A percentile compares a stretch with the other conserved stretches of the same genome.
phyloP scores from a whole-genome alignment of 2,329 filamentous ascomycete genomes.

The Trichoderma guizhouense region DNA sequence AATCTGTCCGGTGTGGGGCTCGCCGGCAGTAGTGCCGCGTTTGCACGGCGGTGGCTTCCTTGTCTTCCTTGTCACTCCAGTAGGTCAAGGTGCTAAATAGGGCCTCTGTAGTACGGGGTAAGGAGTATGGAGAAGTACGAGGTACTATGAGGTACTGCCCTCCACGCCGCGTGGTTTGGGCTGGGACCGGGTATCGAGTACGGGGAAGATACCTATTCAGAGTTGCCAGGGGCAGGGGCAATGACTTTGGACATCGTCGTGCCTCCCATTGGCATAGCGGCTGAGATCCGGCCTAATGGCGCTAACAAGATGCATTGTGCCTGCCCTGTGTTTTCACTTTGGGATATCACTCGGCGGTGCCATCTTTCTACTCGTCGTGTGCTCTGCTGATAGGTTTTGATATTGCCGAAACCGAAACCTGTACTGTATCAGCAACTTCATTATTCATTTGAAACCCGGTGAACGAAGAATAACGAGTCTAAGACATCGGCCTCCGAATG shows the following conservation, averaged over 20 bases:
- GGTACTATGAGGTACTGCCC: not conserved
- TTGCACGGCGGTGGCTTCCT: constrained; percentile 13
- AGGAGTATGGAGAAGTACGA: not conserved
- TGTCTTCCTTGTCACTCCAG: not conserved
- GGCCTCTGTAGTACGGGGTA: constrained; percentile 1
- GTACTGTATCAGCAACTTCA: not conserved
- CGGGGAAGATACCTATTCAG: not conserved
- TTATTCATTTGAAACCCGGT: not conserved
- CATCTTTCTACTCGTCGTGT: not conserved
- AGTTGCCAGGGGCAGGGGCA: not conserved
- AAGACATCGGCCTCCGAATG: not conserved
- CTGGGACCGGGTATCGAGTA: not conserved
- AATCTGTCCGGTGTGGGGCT: constrained; percentile 13
- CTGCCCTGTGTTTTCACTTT: not conserved
- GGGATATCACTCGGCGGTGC: not conserved
- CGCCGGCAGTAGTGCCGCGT: constrained; percentile 17
- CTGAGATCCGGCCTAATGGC: constrained; percentile 12
- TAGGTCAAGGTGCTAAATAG: not conserved
- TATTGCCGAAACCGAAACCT: not conserved
- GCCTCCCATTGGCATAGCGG: constrained; percentile 2
- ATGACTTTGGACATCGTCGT: not conserved
- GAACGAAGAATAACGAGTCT: not conserved
- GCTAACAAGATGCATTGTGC: not conserved
- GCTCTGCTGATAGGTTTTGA: not conserved
- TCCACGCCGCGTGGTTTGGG: not conserved